phyloP scores from a whole-genome alignment of 306 rosid genomes.

The Vigna unguiculata region DNA sequence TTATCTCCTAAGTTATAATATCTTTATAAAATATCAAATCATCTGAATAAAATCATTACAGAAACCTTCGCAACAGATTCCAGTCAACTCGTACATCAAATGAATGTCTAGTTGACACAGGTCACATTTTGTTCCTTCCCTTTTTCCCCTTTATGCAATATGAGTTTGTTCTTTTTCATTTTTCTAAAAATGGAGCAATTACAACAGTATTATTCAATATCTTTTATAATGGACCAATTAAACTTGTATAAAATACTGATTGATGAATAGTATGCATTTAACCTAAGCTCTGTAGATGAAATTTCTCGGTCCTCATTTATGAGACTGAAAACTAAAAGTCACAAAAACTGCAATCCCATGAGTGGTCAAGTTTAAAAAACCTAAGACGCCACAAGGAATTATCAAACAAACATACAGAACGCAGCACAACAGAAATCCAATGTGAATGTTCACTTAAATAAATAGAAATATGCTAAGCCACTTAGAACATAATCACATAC shows the following conservation, averaged over 20 bases:
- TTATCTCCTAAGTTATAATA: neutral
- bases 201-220: slow-evolving; percentile 5
- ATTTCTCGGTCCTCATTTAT: neutral
- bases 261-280: neutral
- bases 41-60: neutral
- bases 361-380: neutral
- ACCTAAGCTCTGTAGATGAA: neutral
- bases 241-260: neutral
- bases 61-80: neutral
- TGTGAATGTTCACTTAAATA: neutral
- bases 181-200: neutral
- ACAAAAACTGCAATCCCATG: neutral
- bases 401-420: neutral
- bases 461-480: slow-evolving; percentile 11
- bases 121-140: neutral
- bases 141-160: neutral
- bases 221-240: slow-evolving; percentile 1
- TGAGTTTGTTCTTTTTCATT: neutral
- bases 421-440: neutral
- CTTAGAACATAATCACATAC: neutral
- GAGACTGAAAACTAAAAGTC: neutral
- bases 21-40: neutral
- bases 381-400: neutral
- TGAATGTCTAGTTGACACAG: neutral
- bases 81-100: neutral